Conservation (phyloP, 1,139 yeast genomes). For the Candida glucosophila region DNA sequence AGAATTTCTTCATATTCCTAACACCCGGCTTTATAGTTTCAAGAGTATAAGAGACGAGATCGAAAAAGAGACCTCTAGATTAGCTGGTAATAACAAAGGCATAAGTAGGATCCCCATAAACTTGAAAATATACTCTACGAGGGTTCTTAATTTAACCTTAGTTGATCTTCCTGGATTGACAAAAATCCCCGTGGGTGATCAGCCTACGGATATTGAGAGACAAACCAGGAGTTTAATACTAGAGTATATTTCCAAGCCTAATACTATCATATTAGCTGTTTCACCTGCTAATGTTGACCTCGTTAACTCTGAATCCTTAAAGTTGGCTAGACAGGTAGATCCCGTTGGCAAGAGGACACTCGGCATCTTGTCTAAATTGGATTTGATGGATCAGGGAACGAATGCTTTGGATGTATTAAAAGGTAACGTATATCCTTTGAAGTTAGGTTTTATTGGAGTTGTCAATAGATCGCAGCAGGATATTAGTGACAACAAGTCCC, state of each 20-base stretch:
- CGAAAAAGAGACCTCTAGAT: slow-evolving; percentile 82
- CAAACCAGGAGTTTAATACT: slow-evolving; percentile 83
- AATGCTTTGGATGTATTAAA: slow-evolving; percentile 89
- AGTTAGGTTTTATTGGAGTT: slow-evolving; percentile 91
- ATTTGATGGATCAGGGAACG: slow-evolving; percentile 97
- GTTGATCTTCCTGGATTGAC: slow-evolving; percentile 98
- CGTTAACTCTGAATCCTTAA: slow-evolving; percentile 90
- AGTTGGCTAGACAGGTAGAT: slow-evolving; percentile 93
- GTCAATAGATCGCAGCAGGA: slow-evolving; percentile 97
- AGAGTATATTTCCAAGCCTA: slow-evolving; percentile 91
- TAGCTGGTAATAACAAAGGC: slow-evolving; percentile 95
- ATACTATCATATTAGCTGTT: slow-evolving; percentile 89
- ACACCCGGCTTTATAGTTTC: slow-evolving; percentile 72
- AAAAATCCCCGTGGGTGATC: slow-evolving; percentile 96
- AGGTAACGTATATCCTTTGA: slow-evolving; percentile 90
- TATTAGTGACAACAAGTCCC: slow-evolving; percentile 68
- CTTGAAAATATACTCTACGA: slow-evolving; percentile 80
- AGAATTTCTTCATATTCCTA: slow-evolving; percentile 87
- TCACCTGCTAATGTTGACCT: slow-evolving; percentile 97
- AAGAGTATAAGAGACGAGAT: slow-evolving; percentile 79
- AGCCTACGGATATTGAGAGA: slow-evolving; percentile 90
- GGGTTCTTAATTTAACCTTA: slow-evolving; percentile 80
- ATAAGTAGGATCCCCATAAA: slow-evolving; percentile 89
- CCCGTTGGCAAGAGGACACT: slow-evolving; percentile 94
- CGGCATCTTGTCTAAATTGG: slow-evolving; percentile 88